Conservation (phyloP, 2,329 filamentous ascomycete genomes). For the Diplocarpon mali region DNA sequence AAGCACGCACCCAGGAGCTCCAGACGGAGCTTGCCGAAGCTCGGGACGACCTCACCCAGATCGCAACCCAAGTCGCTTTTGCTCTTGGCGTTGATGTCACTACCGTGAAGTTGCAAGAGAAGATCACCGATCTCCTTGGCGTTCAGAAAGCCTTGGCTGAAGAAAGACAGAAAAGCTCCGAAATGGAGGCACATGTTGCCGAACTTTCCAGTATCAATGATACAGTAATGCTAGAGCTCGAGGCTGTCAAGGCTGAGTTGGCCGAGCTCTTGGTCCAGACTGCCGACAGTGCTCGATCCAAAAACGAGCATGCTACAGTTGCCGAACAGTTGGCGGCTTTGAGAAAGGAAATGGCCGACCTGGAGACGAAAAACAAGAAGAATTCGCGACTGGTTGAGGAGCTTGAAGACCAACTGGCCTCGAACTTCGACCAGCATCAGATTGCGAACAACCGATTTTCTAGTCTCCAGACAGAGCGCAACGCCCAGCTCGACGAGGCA, state of each 20-base stretch:
- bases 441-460: conserved; percentile 76
- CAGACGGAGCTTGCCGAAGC: conserved; percentile 53
- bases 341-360: conserved; percentile 52
- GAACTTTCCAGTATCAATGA: conserved; percentile 49
- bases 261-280: conserved; percentile 38
- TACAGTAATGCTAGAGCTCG: conserved; percentile 49
- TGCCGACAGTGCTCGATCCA: conserved; percentile 35
- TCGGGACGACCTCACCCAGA: conserved; percentile 53
- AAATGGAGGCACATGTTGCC: conserved; percentile 43
- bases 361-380: conserved; percentile 69
- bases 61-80: conserved; percentile 51
- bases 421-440: conserved; percentile 89
- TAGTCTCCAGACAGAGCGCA: conserved; percentile 63
- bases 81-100: conserved; percentile 52
- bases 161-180: conserved; percentile 47
- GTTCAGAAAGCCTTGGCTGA: conserved; percentile 48
- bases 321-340: conserved; percentile 48
- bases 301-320: conserved; percentile 36
- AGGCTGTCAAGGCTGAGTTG: conserved; percentile 45
- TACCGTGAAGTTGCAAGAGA: conserved; percentile 55
- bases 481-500: conserved; percentile 68
- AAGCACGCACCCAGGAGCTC: conserved; percentile 43
- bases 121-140: conserved; percentile 44
- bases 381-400: conserved; percentile 88
- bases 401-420: conserved; percentile 90